phyloP scores from a whole-genome alignment of 345 rosid species.

The Salix koriyanagi region DNA sequence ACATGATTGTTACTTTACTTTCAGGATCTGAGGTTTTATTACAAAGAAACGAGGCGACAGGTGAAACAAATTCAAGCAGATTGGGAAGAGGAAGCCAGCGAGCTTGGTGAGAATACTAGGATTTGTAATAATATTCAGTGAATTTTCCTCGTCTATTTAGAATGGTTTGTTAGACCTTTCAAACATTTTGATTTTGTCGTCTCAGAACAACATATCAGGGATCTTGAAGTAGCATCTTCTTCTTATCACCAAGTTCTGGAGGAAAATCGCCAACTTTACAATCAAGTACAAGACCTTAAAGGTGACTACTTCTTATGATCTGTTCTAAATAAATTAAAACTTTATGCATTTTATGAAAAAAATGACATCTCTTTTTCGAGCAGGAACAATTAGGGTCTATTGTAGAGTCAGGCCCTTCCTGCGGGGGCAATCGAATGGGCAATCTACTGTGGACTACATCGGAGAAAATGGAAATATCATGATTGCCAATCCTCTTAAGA shows the following conservation, averaged over 20 bases:
- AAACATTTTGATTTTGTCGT: neutral
- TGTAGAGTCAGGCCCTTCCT: slow-evolving; percentile 91
- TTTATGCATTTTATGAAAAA: neutral
- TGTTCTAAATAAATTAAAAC: neutral
- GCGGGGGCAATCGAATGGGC: slow-evolving; percentile 52
- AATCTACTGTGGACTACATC: slow-evolving; percentile 77
- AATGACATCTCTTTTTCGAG: slow-evolving; percentile 7
- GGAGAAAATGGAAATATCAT: slow-evolving; percentile 96
- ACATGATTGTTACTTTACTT: slow-evolving; percentile 9
- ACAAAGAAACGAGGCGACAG: slow-evolving; percentile 48
- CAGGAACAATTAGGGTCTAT: slow-evolving; percentile 87
- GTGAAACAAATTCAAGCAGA: slow-evolving; percentile 55
- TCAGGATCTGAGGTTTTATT: slow-evolving; percentile 58
- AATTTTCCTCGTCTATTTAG: neutral
- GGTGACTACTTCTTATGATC: slow-evolving; percentile 32
- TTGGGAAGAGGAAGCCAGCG: slow-evolving; percentile 60
- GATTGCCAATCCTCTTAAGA: slow-evolving; percentile 80
- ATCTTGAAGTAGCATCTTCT: slow-evolving; percentile 70
- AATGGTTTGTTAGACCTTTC: neutral
- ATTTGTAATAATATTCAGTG: neutral
- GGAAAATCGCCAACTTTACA: slow-evolving; percentile 87
- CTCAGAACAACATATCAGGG: slow-evolving; percentile 62
- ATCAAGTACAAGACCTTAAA: slow-evolving; percentile 98
- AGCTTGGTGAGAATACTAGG: slow-evolving; percentile 47
- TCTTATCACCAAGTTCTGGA: slow-evolving; percentile 81